Evolutionary conservation across 139 green algal genomes (phyloP).

Genomic region (Spirogloea muscicola): DNA sequence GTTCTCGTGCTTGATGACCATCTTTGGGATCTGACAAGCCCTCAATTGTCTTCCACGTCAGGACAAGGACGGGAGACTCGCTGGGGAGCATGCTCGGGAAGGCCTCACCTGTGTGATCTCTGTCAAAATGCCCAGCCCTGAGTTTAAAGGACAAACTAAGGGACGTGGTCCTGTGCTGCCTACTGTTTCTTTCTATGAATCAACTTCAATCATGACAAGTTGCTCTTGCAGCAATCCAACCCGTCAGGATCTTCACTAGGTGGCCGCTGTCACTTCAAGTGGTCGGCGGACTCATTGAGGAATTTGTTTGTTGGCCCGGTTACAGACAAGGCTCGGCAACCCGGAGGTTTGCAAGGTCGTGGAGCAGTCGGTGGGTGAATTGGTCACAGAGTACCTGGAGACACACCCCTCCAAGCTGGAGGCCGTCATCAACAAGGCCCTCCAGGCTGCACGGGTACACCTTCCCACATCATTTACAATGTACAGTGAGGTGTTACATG

Average conservation of each 20-base stretch:
- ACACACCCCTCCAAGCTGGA: slow-evolving; percentile 49
- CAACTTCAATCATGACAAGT: no score
- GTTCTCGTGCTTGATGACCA: no score
- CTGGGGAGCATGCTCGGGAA: slow-evolving; percentile 87
- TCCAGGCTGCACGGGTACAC: slow-evolving; percentile 57
- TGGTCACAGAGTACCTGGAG: slow-evolving; percentile 59
- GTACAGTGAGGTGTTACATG: no score
- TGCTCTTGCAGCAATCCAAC: no score
- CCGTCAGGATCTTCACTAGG: background rate
- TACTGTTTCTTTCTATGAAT: no score
- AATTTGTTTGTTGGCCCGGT: no score
- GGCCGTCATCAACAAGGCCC: slow-evolving; percentile 63
- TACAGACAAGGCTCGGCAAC: slow-evolving; percentile 86
- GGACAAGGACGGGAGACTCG: slow-evolving; percentile 70
- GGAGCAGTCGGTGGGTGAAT: slow-evolving; percentile 60
- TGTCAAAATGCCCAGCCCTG: slow-evolving; percentile 74
- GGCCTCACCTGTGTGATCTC: slow-evolving; percentile 62
- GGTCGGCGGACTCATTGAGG: no score
- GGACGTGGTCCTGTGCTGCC: no score
- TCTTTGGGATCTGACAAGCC: no score
- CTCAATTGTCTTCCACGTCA: slow-evolving; percentile 51
- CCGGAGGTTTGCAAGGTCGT: slow-evolving; percentile 80
- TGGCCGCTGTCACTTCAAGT: no score
- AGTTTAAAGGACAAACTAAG: slow-evolving; percentile 99
- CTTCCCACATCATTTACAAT: no score